phyloP scores from a whole-genome alignment of 2,329 filamentous ascomycete genomes.

The Helminthosporium solani region DNA sequence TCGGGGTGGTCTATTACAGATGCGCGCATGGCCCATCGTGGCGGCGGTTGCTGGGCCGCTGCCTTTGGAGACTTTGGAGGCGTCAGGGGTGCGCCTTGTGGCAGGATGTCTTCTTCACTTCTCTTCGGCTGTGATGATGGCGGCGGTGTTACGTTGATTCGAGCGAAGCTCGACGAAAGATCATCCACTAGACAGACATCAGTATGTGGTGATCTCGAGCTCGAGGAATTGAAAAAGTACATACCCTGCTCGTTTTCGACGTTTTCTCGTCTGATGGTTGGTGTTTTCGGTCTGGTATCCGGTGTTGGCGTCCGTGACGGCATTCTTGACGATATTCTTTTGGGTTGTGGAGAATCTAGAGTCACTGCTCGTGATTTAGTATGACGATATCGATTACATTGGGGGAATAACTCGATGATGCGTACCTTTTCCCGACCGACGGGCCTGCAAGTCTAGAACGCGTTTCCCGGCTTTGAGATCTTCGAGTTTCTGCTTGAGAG shows the following conservation, averaged over 20 bases:
- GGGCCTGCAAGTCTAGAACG: slow-evolving; percentile 18
- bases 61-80: slow-evolving; percentile 1
- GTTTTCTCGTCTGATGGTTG: not conserved
- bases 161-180: not conserved
- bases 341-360: not conserved
- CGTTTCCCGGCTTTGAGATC: slow-evolving; percentile 16
- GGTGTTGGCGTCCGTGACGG: not conserved
- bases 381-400: not conserved
- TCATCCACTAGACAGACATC: not conserved
- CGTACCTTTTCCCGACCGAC: slow-evolving; percentile 10
- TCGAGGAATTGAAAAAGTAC: not conserved
- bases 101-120: not conserved
- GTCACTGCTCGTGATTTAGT: not conserved
- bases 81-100: not conserved
- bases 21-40: not conserved
- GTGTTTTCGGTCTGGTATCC: not conserved
- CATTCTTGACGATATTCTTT: not conserved
- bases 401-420: not conserved
- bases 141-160: slow-evolving; percentile 6
- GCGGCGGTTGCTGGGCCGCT: not conserved
- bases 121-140: not conserved
- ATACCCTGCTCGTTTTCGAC: too few relatives aligned
- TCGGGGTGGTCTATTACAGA: not conserved
- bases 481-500: slow-evolving; percentile 14
- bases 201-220: not conserved